phyloP scores from a whole-genome alignment of 2,329 filamentous ascomycete genomes.

The Colletotrichum tropicicola region DNA sequence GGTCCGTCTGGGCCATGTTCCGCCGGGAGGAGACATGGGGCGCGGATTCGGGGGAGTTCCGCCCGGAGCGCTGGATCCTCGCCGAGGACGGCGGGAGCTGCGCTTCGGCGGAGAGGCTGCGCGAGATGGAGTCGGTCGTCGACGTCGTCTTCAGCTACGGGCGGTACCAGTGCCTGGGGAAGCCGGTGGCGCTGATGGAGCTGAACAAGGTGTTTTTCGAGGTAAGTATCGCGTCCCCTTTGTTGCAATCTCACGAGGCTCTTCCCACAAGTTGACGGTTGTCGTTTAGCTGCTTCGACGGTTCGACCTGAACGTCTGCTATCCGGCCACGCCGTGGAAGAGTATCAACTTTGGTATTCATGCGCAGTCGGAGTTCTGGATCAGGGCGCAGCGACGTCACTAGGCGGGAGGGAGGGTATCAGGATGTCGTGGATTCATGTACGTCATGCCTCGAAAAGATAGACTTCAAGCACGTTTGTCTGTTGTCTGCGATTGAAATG shows the following conservation, averaged over 20 bases:
- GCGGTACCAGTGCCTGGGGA: conserved; percentile 47
- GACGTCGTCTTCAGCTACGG: conserved; percentile 50
- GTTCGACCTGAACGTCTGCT: conserved; percentile 41
- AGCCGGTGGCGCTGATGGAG: conserved; percentile 47
- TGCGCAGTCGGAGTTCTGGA: conserved; percentile 40
- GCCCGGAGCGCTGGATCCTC: conserved; percentile 49
- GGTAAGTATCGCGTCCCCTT: conserved; percentile 34
- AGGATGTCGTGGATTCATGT: not conserved
- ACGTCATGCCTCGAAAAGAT: too few species aligned
- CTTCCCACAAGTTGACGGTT: not conserved
- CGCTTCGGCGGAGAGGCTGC: conserved; percentile 36
- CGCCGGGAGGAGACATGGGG: conserved; percentile 45
- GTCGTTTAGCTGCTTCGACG: conserved; percentile 36
- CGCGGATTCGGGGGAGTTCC: conserved; percentile 42
- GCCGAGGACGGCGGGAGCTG: not conserved
- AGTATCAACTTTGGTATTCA: conserved; percentile 41
- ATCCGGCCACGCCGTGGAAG: conserved; percentile 42
- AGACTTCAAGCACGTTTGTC: too few species aligned
- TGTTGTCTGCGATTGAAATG: too few species aligned
- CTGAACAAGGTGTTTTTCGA: conserved; percentile 52
- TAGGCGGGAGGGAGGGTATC: not conserved
- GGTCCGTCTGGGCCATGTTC: conserved; percentile 45
- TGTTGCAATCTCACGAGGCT: not conserved
- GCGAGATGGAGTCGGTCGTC: conserved; percentile 44
- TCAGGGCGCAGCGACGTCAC: conserved; percentile 3